Evolutionary conservation across 371 early-diverging fungal genomes (phyloP).

Genomic region (Lichtheimia corymbifera): DNA sequence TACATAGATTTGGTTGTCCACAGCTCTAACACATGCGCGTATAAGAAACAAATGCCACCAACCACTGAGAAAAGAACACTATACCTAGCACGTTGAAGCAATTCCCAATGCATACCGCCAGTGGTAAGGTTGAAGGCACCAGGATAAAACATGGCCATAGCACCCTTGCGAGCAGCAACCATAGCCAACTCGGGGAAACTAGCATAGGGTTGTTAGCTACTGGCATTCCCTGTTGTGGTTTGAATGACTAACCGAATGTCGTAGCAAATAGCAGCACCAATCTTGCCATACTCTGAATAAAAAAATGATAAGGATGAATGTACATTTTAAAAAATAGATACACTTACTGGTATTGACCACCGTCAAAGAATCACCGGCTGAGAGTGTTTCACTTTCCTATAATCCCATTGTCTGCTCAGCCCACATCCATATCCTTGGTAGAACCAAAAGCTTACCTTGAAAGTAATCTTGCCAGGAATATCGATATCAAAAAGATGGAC

Average conservation of each 20-base stretch:
- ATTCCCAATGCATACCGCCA: constrained; percentile 95
- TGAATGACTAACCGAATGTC: constrained; percentile 66
- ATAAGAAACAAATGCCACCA: background rate
- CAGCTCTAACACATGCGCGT: constrained; percentile 37
- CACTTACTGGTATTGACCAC: constrained; percentile 73
- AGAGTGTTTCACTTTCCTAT: constrained; percentile 84
- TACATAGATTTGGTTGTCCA: constrained; percentile 80
- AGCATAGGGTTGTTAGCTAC: background rate
- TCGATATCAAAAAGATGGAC: constrained; percentile 97
- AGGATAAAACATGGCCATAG: constrained; percentile 95
- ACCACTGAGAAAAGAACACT: constrained; percentile 4
- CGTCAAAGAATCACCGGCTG: constrained; percentile 75
- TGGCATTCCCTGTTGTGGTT: background rate
- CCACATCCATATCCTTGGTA: too few species aligned
- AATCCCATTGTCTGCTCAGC: too few species aligned
- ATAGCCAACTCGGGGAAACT: constrained; percentile 94
- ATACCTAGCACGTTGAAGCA: constrained; percentile 86
- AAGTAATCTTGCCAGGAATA: constrained; percentile 88
- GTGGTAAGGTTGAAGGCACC: constrained; percentile 95
- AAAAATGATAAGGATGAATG: background rate
- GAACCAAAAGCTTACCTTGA: constrained; percentile 51
- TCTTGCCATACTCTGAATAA: constrained; percentile 68
- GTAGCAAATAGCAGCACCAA: constrained; percentile 96
- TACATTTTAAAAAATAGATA: constrained; percentile 4
- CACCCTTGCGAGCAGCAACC: constrained; percentile 88